phyloP scores from a whole-genome alignment of 345 rosid genomes.

The Lumnitzera racemosa region DNA sequence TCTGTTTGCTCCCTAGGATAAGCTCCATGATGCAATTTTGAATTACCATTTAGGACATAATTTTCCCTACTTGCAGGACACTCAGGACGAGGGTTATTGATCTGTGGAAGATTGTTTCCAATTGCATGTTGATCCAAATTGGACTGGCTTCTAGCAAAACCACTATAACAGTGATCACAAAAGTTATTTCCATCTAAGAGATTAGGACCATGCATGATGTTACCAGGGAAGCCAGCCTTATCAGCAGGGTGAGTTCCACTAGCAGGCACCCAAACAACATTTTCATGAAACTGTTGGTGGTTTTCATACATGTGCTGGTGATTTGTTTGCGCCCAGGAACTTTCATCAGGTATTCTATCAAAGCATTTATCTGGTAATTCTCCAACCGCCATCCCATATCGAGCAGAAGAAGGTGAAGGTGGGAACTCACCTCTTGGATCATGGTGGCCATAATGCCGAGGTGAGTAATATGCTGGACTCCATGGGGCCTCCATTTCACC shows the following conservation, averaged over 20 bases:
- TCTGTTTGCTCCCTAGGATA: constrained; percentile 50
- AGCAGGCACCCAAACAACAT: constrained; percentile 62
- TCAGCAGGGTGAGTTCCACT: constrained; percentile 47
- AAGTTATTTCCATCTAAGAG: constrained; percentile 52
- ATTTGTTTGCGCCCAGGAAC: constrained; percentile 44
- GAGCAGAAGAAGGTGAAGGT: constrained; percentile 70
- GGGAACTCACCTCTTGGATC: constrained; percentile 77
- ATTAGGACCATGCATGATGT: constrained; percentile 48
- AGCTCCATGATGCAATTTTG: constrained; percentile 42
- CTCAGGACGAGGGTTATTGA: constrained; percentile 38
- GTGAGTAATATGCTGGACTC: constrained; percentile 79
- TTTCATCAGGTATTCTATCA: constrained; percentile 73
- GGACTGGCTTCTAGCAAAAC: constrained; percentile 53
- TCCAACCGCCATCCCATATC: constrained; percentile 55
- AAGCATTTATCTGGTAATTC: constrained; percentile 50
- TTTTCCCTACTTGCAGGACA: constrained; percentile 49
- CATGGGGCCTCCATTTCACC: constrained; percentile 69
- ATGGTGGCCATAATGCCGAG: constrained; percentile 72
- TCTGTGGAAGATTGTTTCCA: constrained; percentile 47
- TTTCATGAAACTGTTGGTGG: constrained; percentile 47
- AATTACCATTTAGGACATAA: constrained; percentile 47
- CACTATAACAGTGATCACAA: constrained; percentile 57
- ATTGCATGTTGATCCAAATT: constrained; percentile 55
- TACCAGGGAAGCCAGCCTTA: constrained; percentile 70
- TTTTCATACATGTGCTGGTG: constrained; percentile 50